A percentile compares a stretch with the other conserved stretches of the same genome.
Evolutionary conservation across 306 rosid genomes (phyloP).

Genomic region (barrel medic (Medicago truncatula)): DNA sequence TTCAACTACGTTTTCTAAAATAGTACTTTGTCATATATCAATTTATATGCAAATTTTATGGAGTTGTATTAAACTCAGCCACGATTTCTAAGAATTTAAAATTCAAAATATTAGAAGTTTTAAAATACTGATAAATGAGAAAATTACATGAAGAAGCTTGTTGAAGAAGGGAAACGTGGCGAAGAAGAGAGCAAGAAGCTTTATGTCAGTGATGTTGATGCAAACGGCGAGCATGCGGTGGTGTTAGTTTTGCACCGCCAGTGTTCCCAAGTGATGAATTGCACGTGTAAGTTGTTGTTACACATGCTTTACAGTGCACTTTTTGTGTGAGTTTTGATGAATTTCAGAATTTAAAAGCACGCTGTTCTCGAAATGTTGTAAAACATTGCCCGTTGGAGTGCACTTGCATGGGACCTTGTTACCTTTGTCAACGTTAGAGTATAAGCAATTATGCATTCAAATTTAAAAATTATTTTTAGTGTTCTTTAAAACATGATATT

Average conservation of each 20-base stretch:
- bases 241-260: conserved; percentile 40
- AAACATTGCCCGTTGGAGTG: background rate
- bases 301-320: background rate
- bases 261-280: too few relatives aligned
- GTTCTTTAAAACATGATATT: too few relatives aligned
- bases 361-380: background rate
- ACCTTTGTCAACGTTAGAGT: background rate
- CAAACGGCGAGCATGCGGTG: conserved; percentile 23
- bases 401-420: background rate
- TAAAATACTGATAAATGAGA: too few relatives aligned
- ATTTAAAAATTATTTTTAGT: too few relatives aligned
- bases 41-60: too few relatives aligned
- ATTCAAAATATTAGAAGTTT: too few relatives aligned
- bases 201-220: background rate
- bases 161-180: conserved; percentile 31
- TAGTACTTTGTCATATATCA: too few relatives aligned
- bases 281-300: conserved; percentile 1
- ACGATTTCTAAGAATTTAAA: too few relatives aligned
- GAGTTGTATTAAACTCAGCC: too few relatives aligned
- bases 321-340: background rate
- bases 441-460: background rate
- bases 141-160: too few relatives aligned
- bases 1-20: too few relatives aligned
- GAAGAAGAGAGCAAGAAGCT: background rate
- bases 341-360: conserved; percentile 34